Conservation (phyloP, 371 early-diverging fungal genomes). For the Batkoa obscura region DNA sequence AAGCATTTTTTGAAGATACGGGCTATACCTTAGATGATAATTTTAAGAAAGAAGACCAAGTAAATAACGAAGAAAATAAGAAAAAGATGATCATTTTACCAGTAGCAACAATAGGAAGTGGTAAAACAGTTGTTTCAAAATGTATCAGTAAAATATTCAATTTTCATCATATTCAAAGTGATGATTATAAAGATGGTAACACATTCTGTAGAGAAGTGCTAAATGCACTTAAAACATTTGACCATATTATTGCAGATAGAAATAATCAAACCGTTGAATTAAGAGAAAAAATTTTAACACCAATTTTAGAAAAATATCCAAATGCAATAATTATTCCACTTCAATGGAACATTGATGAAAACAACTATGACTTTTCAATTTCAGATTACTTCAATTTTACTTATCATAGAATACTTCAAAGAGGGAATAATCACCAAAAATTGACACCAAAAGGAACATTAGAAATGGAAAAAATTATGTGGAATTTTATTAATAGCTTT, state of each 20-base stretch:
- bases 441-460: background rate
- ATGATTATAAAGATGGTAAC: background rate
- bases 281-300: background rate
- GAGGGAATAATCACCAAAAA: constrained; percentile 1
- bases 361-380: background rate
- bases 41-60: background rate
- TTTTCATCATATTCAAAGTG: background rate
- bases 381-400: background rate
- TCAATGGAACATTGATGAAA: background rate
- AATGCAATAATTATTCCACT: background rate
- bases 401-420: background rate
- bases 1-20: constrained; percentile 35
- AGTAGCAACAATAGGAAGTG: constrained; percentile 51
- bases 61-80: background rate
- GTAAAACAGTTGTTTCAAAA: constrained; percentile 10
- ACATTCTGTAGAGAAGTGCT: background rate
- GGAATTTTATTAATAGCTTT: background rate
- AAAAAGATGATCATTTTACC: constrained; percentile 34
- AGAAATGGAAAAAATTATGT: background rate
- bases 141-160: background rate
- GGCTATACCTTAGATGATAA: background rate
- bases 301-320: background rate
- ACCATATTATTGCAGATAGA: background rate
- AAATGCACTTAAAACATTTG: background rate
- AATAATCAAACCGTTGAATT: background rate